Percentiles rank a stretch among this genome's conserved stretches.
phyloP scores from a whole-genome alignment of 805 yeast species.

The Blastobotrys terrestris region DNA sequence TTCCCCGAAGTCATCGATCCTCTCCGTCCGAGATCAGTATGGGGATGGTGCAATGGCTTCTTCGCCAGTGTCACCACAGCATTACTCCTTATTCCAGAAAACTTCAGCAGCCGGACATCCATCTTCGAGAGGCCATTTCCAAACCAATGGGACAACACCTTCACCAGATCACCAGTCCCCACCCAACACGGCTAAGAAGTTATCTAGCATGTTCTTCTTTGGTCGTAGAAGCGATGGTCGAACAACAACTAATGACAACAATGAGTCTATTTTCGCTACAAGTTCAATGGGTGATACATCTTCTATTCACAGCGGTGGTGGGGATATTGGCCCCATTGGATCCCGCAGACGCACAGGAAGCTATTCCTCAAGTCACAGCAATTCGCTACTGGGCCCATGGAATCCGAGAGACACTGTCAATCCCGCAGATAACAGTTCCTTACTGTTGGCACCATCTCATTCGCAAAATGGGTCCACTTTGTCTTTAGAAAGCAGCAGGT shows the following conservation, averaged over 20 bases:
- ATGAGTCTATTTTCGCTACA: not conserved
- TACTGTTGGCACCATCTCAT: conserved; percentile 5
- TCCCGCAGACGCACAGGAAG: conserved; percentile 19
- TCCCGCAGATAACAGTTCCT: conserved; percentile 5
- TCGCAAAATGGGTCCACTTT: conserved; percentile 9
- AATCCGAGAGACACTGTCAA: not conserved
- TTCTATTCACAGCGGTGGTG: not conserved
- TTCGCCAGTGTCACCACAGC: not conserved
- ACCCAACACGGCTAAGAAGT: not conserved
- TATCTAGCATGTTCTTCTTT: conserved; percentile 8
- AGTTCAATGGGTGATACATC: not conserved
- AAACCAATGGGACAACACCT: not conserved
- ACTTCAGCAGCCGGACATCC: not conserved
- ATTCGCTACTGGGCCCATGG: not conserved
- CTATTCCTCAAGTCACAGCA: conserved; percentile 1
- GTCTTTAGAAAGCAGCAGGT: conserved; percentile 5
- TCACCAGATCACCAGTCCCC: not conserved
- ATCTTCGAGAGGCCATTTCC: not conserved
- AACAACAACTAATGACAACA: not conserved
- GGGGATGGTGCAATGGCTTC: conserved; percentile 1
- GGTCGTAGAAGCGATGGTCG: not conserved
- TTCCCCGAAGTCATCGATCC: conserved; percentile 17
- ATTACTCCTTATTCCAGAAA: not conserved
- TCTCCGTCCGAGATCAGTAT: conserved; percentile 7
- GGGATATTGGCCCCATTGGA: conserved; percentile 14